Percentiles rank a stretch among this genome's conserved stretches.
phyloP scores from a whole-genome alignment of 495 filamentous ascomycete genomes.

The Cercophora newfieldiana region DNA sequence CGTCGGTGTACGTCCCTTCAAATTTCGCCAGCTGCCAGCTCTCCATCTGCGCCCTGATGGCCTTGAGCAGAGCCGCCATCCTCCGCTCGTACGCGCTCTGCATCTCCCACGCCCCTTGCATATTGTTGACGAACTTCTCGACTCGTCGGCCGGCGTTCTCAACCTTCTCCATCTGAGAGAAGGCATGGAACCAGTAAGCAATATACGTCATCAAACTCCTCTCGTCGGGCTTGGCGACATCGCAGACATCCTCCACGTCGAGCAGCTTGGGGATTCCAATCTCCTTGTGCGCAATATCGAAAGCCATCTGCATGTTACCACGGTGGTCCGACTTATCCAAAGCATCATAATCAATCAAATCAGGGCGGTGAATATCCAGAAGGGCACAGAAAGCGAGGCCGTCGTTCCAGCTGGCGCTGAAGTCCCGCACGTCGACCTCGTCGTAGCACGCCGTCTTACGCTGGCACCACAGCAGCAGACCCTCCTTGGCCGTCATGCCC shows the following conservation, averaged over 20 bases:
- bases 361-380: constrained; percentile 93
- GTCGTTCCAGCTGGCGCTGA: constrained; percentile 95
- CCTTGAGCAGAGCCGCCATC: constrained; percentile 73
- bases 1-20: constrained; percentile 88
- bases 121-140: constrained; percentile 97
- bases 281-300: constrained; percentile 92
- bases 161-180: constrained; percentile 95
- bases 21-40: constrained; percentile 79
- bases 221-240: constrained; percentile 93
- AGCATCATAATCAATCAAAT: constrained; percentile 93
- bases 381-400: constrained; percentile 95
- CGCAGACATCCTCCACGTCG: constrained; percentile 97
- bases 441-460: constrained; percentile 98
- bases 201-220: constrained; percentile 98
- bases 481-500: constrained; percentile 97
- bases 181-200: constrained; percentile 99
- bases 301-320: constrained; percentile 96
- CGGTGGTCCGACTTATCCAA: constrained; percentile 93
- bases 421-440: constrained; percentile 90
- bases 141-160: constrained; percentile 95
- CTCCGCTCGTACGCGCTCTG: constrained; percentile 90
- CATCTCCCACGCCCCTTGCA: constrained; percentile 99
- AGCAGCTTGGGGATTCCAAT: constrained; percentile 95
- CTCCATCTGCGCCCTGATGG: constrained; percentile 70
- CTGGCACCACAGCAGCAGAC: constrained; percentile 94